A percentile compares a stretch with the other conserved stretches of the same genome.
Evolutionary conservation across 1,284 basidiomycete genomes (phyloP).

Genomic region (Sanguinoderma infundibulare): DNA sequence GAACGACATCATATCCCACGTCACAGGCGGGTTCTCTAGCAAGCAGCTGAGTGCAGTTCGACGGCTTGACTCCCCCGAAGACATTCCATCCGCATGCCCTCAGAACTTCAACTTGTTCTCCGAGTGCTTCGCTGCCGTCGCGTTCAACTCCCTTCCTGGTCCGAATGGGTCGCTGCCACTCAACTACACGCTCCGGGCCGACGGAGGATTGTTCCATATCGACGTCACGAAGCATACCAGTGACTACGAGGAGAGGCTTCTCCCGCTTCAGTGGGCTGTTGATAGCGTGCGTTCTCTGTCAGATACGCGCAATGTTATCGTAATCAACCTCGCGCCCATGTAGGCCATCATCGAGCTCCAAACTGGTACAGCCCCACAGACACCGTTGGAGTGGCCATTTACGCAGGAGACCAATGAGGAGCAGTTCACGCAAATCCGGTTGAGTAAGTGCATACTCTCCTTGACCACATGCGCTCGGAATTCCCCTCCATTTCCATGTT

Average conservation of each 20-base stretch:
- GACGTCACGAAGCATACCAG: conserved; percentile 68
- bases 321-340: neutral
- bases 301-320: neutral
- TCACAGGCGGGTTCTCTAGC: conserved; percentile 53
- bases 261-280: conserved; percentile 81
- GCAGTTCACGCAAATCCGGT: conserved; percentile 54
- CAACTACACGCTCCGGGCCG: conserved; percentile 75
- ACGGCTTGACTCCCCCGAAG: conserved; percentile 48
- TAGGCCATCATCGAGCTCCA: conserved; percentile 72
- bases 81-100: conserved; percentile 64
- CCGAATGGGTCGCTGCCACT: conserved; percentile 43
- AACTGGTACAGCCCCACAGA: conserved; percentile 54
- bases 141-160: conserved; percentile 64
- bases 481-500: too few relatives aligned
- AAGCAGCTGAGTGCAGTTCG: conserved; percentile 50
- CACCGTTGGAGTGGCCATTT: conserved; percentile 75
- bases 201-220: conserved; percentile 66
- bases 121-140: conserved; percentile 73
- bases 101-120: conserved; percentile 76
- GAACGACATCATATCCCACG: conserved; percentile 57
- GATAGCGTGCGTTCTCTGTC: conserved; percentile 54
- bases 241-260: conserved; percentile 69
- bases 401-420: conserved; percentile 69
- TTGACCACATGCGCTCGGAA: too few relatives aligned
- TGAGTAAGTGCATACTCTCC: conserved; percentile 56